A percentile compares a stretch with the other conserved stretches of the same genome.
These are phyloP conservation scores for Bonia amplexicaulis DNA, from an alignment of 176 grass and related monocot species.

Conservation along the genomic window DNA sequence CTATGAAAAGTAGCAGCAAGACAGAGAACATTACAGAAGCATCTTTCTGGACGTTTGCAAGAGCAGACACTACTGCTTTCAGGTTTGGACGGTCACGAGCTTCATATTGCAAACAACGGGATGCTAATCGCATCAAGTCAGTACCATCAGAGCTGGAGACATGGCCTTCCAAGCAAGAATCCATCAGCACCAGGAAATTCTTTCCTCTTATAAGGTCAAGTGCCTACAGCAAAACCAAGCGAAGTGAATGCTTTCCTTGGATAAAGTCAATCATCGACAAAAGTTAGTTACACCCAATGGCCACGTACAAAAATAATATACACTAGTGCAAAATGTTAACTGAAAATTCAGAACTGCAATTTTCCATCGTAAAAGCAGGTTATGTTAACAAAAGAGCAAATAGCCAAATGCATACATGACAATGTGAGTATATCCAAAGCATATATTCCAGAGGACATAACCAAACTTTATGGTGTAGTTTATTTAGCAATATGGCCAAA, in stretches of 20 bases:
- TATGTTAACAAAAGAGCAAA: background rate
- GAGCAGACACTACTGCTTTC: constrained; percentile 61
- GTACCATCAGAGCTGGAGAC: constrained; percentile 72
- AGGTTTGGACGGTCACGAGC: constrained; percentile 68
- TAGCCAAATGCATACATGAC: background rate
- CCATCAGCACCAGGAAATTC: constrained; percentile 63
- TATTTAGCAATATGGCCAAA: background rate
- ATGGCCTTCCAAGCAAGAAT: constrained; percentile 90
- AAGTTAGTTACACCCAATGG: background rate
- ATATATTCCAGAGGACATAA: background rate
- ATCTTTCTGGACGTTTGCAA: constrained; percentile 75
- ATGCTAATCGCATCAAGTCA: constrained; percentile 69
- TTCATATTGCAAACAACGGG: constrained; percentile 80
- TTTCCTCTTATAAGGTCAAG: constrained; percentile 81
- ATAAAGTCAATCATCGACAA: background rate
- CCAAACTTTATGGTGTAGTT: background rate
- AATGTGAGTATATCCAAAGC: background rate
- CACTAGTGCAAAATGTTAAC: background rate
- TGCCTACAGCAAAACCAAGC: constrained; percentile 43
- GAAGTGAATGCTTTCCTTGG: background rate
- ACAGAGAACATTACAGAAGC: constrained; percentile 49
- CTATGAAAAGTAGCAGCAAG: background rate
- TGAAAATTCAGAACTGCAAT: background rate
- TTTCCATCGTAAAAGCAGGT: background rate
- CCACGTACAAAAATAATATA: background rate